Base-by-base conservation (phyloP, 2,329 filamentous ascomycete genomes). In the Calonectria multiphialidica region DNA sequence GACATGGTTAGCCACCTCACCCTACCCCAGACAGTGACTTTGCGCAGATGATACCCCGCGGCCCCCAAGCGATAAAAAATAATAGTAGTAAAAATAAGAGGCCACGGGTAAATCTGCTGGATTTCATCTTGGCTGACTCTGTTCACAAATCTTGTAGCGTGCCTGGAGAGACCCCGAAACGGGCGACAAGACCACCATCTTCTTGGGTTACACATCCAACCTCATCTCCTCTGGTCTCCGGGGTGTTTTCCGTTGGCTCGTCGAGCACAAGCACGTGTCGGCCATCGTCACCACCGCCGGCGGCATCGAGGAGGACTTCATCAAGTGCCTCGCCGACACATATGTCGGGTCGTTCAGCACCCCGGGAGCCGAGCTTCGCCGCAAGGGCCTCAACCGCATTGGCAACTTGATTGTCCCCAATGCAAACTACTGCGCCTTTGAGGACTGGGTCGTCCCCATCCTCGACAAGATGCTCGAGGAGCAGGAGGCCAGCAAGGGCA, bases 201-300 rank as follows among this genome's bases (percentile, higher is more conserved):
- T 99, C 84, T 91, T 99, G 10, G 97, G 97, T 70, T 99, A 98
- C 86, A 99, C 97, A 12, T 98, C 95, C 63, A 99, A 99, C 83
- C 89, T 99, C 78, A 98, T 99, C 80, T 98, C 97, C 0, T 99
- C 96, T 4, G 97, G 97, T 10, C 90, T 99, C 35, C 92, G 97
- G 66, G 96, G 98, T 76, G 96, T 96, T 42, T 88, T 99, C 76
- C 94, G 97, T 69, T 99, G 95, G 86, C 91, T 99, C 1, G 96
- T 97, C 53, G 91, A 98, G 86, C 95, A 99, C 86, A 93, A 92
- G 74, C 96, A 98, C 82, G 92, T 99, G 74, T 97, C 95, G 1
- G 94, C 93, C 76, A 95, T 99, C 80, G 97, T 99, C 72, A 98
- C 97, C 28, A 98, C 97, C 0, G 97, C 97, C 0, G 97, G 97